Conservation (phyloP, 306 rosid genomes). For the Fragaria iinumae region DNA sequence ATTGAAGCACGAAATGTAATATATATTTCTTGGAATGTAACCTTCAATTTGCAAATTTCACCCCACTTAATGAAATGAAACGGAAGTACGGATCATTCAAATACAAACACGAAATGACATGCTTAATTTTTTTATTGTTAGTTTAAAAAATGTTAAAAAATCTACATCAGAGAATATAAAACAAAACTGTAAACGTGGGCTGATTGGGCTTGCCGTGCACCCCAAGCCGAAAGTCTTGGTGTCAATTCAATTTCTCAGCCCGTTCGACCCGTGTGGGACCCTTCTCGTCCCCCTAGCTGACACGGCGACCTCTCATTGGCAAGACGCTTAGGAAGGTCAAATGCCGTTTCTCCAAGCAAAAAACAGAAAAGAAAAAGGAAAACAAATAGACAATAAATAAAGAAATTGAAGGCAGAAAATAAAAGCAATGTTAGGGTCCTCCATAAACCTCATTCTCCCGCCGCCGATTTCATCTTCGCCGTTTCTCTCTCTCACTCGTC, state of each 20-base stretch:
- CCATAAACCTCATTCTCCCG: conserved; percentile 33
- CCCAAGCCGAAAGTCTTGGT: not conserved
- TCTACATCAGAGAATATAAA: no score
- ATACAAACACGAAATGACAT: not conserved
- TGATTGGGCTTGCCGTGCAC: conserved; percentile 5
- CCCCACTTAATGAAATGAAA: no score
- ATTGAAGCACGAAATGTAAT: no score
- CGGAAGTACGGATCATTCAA: no score
- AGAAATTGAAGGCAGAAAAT: not conserved
- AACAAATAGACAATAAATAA: not conserved
- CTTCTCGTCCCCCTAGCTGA: not conserved
- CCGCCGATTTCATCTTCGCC: conserved; percentile 49
- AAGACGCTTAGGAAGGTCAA: no score
- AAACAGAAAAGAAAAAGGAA: not conserved
- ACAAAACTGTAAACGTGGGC: not conserved
- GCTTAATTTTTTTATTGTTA: no score
- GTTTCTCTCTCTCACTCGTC: conserved; percentile 48
- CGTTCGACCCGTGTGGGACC: conserved; percentile 8
- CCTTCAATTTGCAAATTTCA: no score
- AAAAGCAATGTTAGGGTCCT: conserved; percentile 25
- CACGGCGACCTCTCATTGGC: not conserved
- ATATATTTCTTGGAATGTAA: no score
- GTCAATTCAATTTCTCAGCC: not conserved
- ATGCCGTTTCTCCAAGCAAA: no score
- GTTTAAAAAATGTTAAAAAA: no score